A percentile compares a stretch with the other conserved stretches of the same genome.
These are phyloP conservation scores for Sanguinoderma infundibulare DNA, from an alignment of 1,284 basidiomycete species.

Conservation along the genomic window DNA sequence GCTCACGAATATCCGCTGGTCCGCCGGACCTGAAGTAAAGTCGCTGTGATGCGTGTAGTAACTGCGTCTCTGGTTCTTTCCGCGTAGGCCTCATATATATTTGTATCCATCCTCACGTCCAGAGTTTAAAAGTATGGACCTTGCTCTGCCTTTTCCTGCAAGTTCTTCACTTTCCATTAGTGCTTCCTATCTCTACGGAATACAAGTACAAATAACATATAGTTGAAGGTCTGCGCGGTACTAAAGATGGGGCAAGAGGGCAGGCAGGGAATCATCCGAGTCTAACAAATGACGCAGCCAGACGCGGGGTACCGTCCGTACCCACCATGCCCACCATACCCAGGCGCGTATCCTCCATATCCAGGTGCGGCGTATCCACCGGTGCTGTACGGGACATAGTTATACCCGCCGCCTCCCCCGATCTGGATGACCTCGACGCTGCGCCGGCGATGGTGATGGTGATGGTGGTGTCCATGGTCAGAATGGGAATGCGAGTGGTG, in stretches of 20 bases:
- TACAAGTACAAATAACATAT: background rate
- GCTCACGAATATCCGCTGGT: no score
- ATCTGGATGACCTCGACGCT: constrained; percentile 11
- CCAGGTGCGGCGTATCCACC: background rate
- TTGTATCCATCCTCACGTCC: no score
- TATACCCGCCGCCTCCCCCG: background rate
- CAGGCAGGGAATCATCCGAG: background rate
- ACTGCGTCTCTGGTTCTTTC: no score
- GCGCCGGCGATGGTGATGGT: background rate
- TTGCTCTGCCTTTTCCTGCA: no score
- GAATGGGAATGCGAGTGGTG: background rate
- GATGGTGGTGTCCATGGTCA: constrained; percentile 5
- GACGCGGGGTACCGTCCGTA: background rate
- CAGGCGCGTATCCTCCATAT: background rate
- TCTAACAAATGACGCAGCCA: constrained; percentile 8
- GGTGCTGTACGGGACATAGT: background rate
- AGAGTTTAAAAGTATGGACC: no score
- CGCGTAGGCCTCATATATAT: no score
- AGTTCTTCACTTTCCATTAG: no score
- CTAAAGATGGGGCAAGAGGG: background rate
- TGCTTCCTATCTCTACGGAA: no score
- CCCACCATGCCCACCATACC: background rate
- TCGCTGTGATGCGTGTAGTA: no score
- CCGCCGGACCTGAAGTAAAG: no score
- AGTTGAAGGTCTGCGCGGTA: background rate